phyloP scores from a whole-genome alignment of 2,329 filamentous ascomycete species.

The Bipolaris zeicola region DNA sequence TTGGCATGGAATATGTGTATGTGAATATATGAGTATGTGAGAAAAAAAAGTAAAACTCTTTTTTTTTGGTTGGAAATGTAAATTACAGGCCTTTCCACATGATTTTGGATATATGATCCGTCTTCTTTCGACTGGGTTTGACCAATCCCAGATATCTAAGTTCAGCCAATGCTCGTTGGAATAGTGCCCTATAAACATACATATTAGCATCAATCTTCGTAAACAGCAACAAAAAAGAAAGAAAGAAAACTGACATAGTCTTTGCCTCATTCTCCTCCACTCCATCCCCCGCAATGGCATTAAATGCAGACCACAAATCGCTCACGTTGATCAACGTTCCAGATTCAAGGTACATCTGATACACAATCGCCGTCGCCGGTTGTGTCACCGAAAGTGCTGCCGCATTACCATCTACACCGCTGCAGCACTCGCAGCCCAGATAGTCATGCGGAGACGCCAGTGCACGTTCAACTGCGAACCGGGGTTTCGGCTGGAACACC shows the following conservation, averaged over 20 bases:
- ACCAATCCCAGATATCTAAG: constrained; percentile 84
- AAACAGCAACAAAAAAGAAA: too few relatives aligned
- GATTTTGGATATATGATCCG: constrained; percentile 87
- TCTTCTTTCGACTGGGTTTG: constrained; percentile 87
- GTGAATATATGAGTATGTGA: too few relatives aligned
- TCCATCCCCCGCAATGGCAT: constrained; percentile 62
- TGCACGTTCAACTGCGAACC: constrained; percentile 72
- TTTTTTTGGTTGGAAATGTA: too few relatives aligned
- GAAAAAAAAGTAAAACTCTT: too few relatives aligned
- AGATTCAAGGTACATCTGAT: constrained; percentile 79
- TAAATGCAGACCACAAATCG: constrained; percentile 80
- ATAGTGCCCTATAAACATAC: constrained; percentile 62
- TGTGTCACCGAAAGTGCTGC: constrained; percentile 62
- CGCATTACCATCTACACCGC: constrained; percentile 46
- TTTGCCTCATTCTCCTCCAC: constrained; percentile 55
- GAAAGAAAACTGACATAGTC: constrained; percentile 49
- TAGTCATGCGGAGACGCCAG: constrained; percentile 77
- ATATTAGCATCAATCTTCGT: constrained; percentile 6
- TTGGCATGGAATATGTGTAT: too few relatives aligned
- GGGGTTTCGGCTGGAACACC: constrained; percentile 76
- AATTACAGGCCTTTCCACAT: constrained; percentile 73
- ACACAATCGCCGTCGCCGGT: constrained; percentile 74
- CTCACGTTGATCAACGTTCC: constrained; percentile 77
- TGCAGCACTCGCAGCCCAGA: constrained; percentile 73
- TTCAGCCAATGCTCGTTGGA: constrained; percentile 86